Evolutionary conservation across 2,329 filamentous ascomycete species (phyloP).

Genomic region (Nannizzia gypsea): DNA sequence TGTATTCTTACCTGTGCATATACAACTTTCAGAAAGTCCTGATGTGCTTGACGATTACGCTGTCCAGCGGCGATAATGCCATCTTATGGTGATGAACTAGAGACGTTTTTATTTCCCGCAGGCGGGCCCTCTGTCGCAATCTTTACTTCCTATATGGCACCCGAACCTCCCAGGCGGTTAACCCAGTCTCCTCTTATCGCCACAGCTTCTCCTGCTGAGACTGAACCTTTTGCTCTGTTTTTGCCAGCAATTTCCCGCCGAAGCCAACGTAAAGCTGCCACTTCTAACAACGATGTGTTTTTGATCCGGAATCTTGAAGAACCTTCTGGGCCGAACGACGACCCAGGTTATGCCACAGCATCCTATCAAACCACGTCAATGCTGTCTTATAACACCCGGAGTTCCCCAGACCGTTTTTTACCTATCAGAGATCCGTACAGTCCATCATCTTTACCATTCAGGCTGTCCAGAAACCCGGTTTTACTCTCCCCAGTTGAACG

Average conservation of each 20-base stretch:
- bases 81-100: background rate
- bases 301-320: background rate
- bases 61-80: conserved; percentile 5
- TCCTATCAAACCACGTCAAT: background rate
- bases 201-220: conserved; percentile 2
- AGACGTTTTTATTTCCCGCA: background rate
- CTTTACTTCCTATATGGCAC: background rate
- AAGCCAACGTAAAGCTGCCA: background rate
- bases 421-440: conserved; percentile 34
- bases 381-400: conserved; percentile 15
- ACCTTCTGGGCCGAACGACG: background rate
- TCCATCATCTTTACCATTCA: conserved; percentile 39
- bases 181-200: background rate
- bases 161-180: background rate
- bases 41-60: background rate
- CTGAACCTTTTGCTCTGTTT: conserved; percentile 2
- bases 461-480: conserved; percentile 38
- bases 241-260: background rate
- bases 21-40: background rate
- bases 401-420: conserved; percentile 49
- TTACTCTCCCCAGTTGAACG: conserved; percentile 39
- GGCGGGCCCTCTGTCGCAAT: background rate
- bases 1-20: background rate
- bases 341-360: background rate
- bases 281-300: conserved; percentile 1